These are phyloP conservation scores for Kokia cookei DNA, from an alignment of 441 rosid species.

Conservation along the genomic window DNA sequence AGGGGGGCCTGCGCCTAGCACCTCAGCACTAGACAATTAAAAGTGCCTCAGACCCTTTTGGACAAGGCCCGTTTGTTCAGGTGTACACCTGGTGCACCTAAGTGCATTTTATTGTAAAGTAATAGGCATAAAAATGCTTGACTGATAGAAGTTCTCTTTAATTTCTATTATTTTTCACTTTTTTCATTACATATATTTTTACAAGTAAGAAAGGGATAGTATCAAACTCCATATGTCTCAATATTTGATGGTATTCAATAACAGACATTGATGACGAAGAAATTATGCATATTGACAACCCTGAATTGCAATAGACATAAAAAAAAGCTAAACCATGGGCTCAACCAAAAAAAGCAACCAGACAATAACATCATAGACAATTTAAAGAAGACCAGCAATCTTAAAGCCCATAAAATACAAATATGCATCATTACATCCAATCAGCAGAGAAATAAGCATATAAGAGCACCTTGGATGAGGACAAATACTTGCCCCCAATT, in stretches of 20 bases:
- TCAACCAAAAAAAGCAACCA: neutral
- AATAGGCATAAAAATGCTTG: neutral
- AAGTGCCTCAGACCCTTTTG: neutral
- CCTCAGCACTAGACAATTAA: neutral
- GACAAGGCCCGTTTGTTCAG: neutral
- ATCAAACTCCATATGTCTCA: neutral
- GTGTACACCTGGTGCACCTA: neutral
- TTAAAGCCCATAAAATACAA: neutral
- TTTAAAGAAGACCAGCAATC: neutral
- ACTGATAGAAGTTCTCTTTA: neutral
- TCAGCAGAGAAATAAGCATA: conserved; percentile 3
- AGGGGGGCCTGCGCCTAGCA: neutral
- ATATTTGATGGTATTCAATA: neutral
- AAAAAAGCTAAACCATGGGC: neutral
- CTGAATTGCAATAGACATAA: neutral
- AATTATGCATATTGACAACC: neutral
- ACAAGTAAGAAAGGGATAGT: neutral
- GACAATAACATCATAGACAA: no score
- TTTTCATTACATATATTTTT: no score
- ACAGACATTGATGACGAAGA: neutral
- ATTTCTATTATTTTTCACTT: neutral
- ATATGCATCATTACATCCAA: neutral
- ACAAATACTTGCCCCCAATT: conserved; percentile 26
- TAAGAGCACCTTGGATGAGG: conserved; percentile 51
- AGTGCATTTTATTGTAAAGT: neutral